These are phyloP conservation scores for Lindgomyces ingoldianus DNA, from an alignment of 495 filamentous ascomycete genomes.

Conservation along the genomic window DNA sequence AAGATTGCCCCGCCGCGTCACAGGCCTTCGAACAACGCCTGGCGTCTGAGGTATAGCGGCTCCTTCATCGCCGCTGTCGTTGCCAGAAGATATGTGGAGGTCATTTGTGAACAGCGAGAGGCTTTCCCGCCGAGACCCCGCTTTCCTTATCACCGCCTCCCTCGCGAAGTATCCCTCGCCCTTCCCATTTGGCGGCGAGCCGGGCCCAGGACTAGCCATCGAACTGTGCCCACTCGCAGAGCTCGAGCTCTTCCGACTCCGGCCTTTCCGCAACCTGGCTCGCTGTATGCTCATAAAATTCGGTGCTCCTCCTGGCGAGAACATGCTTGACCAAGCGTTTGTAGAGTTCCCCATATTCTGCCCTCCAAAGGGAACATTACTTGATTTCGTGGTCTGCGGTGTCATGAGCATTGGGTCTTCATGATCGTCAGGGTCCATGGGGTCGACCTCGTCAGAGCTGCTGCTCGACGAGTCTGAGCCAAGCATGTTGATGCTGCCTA, in stretches of 20 bases:
- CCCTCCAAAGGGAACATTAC: constrained; percentile 47
- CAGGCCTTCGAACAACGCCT: constrained; percentile 66
- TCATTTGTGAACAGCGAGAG: constrained; percentile 85
- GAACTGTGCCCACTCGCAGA: constrained; percentile 70
- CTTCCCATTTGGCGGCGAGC: constrained; percentile 65
- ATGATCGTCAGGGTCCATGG: constrained; percentile 75
- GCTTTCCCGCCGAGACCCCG: constrained; percentile 72
- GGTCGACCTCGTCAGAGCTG: constrained; percentile 72
- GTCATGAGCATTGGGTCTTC: constrained; percentile 75
- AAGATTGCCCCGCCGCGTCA: constrained; percentile 84
- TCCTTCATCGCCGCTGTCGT: constrained; percentile 73
- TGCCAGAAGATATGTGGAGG: constrained; percentile 77
- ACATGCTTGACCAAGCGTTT: constrained; percentile 51
- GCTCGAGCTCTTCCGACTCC: constrained; percentile 67
- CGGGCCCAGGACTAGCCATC: constrained; percentile 64
- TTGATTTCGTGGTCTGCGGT: constrained; percentile 60
- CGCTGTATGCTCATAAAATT: constrained; percentile 59
- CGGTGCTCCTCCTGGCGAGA: constrained; percentile 61
- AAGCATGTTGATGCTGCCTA: constrained; percentile 80
- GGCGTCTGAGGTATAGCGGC: constrained; percentile 48
- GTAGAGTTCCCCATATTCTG: constrained; percentile 8
- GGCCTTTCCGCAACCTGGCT: constrained; percentile 56
- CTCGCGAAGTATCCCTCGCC: constrained; percentile 42
- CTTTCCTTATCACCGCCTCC: constrained; percentile 47
- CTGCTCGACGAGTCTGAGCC: constrained; percentile 75